These are phyloP conservation scores for Pseudozyma sp. DNA, from an alignment of 1,284 basidiomycete species.

Conservation along the genomic window DNA sequence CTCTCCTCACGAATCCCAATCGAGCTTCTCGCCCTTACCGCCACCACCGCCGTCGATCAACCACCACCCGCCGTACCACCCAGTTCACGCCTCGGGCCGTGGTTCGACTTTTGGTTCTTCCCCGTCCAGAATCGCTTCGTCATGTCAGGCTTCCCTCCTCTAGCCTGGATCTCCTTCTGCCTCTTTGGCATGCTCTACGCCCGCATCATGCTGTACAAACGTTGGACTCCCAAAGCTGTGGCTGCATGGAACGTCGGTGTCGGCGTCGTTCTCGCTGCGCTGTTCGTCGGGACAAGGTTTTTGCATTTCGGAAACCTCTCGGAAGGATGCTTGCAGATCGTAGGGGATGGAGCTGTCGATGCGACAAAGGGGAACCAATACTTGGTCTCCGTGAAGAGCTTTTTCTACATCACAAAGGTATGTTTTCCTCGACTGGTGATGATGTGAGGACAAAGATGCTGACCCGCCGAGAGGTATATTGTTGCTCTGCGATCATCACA, in stretches of 20 bases:
- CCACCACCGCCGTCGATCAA: not conserved
- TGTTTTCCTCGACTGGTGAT: not conserved
- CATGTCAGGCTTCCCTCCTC: slow-evolving; percentile 56
- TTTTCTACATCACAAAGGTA: slow-evolving; percentile 59
- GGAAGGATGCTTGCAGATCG: slow-evolving; percentile 49
- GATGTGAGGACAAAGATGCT: not conserved
- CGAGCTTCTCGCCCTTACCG: slow-evolving; percentile 11
- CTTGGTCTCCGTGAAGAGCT: slow-evolving; percentile 41
- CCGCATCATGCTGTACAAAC: slow-evolving; percentile 35
- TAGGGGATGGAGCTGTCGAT: slow-evolving; percentile 2
- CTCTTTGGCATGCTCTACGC: slow-evolving; percentile 57
- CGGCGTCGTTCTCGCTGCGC: slow-evolving; percentile 24
- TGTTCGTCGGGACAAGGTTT: slow-evolving; percentile 52
- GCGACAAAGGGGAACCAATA: slow-evolving; percentile 39
- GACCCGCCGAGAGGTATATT: not conserved
- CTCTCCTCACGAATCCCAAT: slow-evolving; percentile 1
- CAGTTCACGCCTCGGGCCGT: slow-evolving; percentile 19
- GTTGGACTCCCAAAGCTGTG: slow-evolving; percentile 16
- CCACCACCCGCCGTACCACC: not conserved
- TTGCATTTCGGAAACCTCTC: slow-evolving; percentile 56
- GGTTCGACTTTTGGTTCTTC: slow-evolving; percentile 54
- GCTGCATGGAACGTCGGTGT: slow-evolving; percentile 18
- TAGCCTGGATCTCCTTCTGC: slow-evolving; percentile 59
- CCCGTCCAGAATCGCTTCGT: slow-evolving; percentile 27
- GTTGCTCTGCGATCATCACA: not conserved